These are phyloP conservation scores for Penicillium silybi DNA, from an alignment of 495 filamentous ascomycete genomes.

Conservation along the genomic window DNA sequence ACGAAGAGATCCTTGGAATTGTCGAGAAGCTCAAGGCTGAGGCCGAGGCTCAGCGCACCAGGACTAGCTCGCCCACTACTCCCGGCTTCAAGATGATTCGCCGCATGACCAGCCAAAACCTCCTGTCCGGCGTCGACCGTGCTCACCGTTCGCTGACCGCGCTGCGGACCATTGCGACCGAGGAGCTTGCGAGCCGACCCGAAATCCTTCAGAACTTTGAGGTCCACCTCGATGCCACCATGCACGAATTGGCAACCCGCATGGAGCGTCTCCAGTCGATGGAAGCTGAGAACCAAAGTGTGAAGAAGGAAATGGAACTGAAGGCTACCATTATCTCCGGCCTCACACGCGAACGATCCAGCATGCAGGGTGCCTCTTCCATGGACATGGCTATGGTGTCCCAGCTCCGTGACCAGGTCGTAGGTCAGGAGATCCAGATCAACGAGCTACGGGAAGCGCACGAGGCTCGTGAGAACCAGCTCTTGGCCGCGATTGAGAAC, in stretches of 20 bases:
- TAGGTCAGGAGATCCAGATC: slow-evolving; percentile 80
- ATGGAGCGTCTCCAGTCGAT: slow-evolving; percentile 87
- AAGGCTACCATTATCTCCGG: slow-evolving; percentile 95
- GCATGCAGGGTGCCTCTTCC: slow-evolving; percentile 74
- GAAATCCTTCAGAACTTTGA: slow-evolving; percentile 92
- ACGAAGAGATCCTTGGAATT: slow-evolving; percentile 74
- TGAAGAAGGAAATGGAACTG: slow-evolving; percentile 93
- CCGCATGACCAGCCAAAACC: slow-evolving; percentile 88
- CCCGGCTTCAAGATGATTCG: slow-evolving; percentile 68
- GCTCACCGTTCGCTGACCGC: slow-evolving; percentile 89
- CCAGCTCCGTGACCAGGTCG: slow-evolving; percentile 78
- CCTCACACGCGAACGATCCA: slow-evolving; percentile 84
- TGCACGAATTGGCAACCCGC: slow-evolving; percentile 84
- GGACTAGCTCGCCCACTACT: slow-evolving; percentile 59
- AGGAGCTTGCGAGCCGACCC: slow-evolving; percentile 76
- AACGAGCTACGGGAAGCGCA: slow-evolving; percentile 69
- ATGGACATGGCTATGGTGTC: slow-evolving; percentile 93
- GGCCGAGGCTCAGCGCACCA: slow-evolving; percentile 74
- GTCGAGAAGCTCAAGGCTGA: slow-evolving; percentile 88
- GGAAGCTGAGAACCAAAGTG: slow-evolving; percentile 75
- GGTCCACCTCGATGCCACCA: slow-evolving; percentile 81
- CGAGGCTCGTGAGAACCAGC: slow-evolving; percentile 65
- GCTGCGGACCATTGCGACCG: slow-evolving; percentile 78
- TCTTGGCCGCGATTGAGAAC: slow-evolving; percentile 62
- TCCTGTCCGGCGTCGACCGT: slow-evolving; percentile 78